These are phyloP conservation scores for Nicotiana sylvestris DNA, from an alignment of 257 asterid species.

Conservation along the genomic window DNA sequence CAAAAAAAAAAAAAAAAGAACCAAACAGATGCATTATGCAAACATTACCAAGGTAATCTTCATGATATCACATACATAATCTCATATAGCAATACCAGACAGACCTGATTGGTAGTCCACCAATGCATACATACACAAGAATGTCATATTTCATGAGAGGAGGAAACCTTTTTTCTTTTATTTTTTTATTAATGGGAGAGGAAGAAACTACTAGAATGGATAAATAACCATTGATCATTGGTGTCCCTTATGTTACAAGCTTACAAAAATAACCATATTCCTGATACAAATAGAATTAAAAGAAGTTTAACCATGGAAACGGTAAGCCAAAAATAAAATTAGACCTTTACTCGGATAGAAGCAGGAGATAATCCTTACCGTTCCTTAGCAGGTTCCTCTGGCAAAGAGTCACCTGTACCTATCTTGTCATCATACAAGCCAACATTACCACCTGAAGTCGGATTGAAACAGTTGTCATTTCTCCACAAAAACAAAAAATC, in stretches of 20 bases:
- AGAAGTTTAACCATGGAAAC: background rate
- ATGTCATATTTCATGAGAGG: background rate
- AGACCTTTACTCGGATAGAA: background rate
- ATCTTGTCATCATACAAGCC: slow-evolving; percentile 41
- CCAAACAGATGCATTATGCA: background rate
- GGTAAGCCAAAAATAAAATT: background rate
- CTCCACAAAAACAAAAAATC: background rate
- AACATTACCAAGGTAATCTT: background rate
- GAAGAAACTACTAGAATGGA: background rate
- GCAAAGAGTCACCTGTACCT: slow-evolving; percentile 38
- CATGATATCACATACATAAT: background rate
- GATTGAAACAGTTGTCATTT: background rate
- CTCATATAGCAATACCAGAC: background rate
- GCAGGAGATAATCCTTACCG: slow-evolving; percentile 37
- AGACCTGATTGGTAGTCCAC: background rate
- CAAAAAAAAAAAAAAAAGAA: background rate
- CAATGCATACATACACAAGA: background rate
- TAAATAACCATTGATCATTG: background rate
- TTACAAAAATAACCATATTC: background rate
- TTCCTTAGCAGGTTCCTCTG: slow-evolving; percentile 54
- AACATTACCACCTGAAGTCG: slow-evolving; percentile 35
- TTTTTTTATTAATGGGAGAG: background rate
- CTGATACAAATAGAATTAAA: background rate
- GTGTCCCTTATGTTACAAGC: background rate
- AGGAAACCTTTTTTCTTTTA: too few species aligned